These are phyloP conservation scores for Kodamaea sp. DNA, from an alignment of 1,139 yeast genomes.

Conservation along the genomic window DNA sequence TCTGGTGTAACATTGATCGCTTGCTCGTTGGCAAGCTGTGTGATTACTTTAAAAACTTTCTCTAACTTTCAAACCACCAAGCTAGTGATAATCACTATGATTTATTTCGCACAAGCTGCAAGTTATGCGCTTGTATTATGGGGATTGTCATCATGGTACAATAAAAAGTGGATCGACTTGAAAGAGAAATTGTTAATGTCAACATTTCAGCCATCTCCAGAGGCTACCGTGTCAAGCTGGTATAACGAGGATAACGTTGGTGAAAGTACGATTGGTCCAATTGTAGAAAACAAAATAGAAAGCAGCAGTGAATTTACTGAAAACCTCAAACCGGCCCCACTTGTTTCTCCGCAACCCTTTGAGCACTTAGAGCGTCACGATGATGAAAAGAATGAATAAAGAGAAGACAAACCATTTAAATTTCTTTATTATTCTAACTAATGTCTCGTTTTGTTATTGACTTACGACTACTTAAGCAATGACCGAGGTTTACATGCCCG, in stretches of 20 bases:
- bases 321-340: too few species aligned
- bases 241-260: not conserved
- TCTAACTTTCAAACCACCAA: too few species aligned
- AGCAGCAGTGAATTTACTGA: not conserved
- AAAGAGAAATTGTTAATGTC: conserved; percentile 6
- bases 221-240: not conserved
- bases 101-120: too few species aligned
- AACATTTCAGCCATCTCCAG: conserved; percentile 9
- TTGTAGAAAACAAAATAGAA: not conserved
- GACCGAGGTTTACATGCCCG: not conserved
- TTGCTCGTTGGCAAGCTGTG: too few species aligned
- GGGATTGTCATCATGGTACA: too few species aligned
- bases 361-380: too few species aligned
- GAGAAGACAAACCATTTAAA: not conserved
- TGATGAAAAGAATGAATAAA: conserved; percentile 6
- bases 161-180: not conserved
- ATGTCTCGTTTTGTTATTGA: not conserved
- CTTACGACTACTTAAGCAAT: not conserved
- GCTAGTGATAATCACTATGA: too few species aligned
- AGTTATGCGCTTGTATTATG: not conserved
- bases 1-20: too few species aligned
- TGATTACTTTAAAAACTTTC: too few species aligned
- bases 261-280: not conserved
- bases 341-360: not conserved
- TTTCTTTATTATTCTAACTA: not conserved